A percentile compares a stretch with the other conserved stretches of the same genome.
phyloP scores from a whole-genome alignment of 73 alveolate species.

The Loxodes magnus region DNA sequence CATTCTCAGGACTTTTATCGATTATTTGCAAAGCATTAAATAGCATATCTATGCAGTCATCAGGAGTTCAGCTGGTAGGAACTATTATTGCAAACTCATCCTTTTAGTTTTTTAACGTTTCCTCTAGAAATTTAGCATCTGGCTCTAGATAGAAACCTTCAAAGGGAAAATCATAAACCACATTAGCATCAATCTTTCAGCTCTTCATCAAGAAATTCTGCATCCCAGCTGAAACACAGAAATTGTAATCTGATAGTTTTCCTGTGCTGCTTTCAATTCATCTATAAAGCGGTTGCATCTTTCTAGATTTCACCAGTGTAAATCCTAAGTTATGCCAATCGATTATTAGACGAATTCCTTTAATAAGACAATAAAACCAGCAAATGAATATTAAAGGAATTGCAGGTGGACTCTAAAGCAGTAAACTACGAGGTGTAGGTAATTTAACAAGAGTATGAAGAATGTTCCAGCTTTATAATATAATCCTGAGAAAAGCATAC shows the following conservation, averaged over 20 bases:
- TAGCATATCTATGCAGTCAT: conserved; percentile 69
- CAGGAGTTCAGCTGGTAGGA: conserved; percentile 88
- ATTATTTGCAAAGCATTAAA: conserved; percentile 49
- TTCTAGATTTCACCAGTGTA: conserved; percentile 73
- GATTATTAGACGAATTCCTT: conserved; percentile 48
- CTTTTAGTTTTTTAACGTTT: background rate
- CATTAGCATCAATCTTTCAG: conserved; percentile 24
- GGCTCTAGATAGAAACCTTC: conserved; percentile 25
- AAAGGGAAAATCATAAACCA: conserved; percentile 39
- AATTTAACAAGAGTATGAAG: conserved; percentile 41
- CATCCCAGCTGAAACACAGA: conserved; percentile 80
- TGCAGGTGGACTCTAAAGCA: conserved; percentile 94
- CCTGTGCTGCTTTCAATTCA: conserved; percentile 69
- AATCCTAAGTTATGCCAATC: conserved; percentile 99
- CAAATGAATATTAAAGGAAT: conserved; percentile 74
- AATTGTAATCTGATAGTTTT: conserved; percentile 60
- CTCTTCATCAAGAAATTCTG: conserved; percentile 32
- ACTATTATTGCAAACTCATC: conserved; percentile 18
- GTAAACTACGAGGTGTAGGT: conserved; percentile 51
- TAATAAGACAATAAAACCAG: conserved; percentile 33
- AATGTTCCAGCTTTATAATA: conserved; percentile 53
- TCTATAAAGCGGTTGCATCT: conserved; percentile 50
- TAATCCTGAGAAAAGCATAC: conserved; percentile 56
- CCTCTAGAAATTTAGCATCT: no score
- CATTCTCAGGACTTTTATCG: conserved; percentile 31